Evolutionary conservation across 225 moss, liverwort and hornwort genomes (phyloP).

Genomic region (Physcomitrellopsis africana): DNA sequence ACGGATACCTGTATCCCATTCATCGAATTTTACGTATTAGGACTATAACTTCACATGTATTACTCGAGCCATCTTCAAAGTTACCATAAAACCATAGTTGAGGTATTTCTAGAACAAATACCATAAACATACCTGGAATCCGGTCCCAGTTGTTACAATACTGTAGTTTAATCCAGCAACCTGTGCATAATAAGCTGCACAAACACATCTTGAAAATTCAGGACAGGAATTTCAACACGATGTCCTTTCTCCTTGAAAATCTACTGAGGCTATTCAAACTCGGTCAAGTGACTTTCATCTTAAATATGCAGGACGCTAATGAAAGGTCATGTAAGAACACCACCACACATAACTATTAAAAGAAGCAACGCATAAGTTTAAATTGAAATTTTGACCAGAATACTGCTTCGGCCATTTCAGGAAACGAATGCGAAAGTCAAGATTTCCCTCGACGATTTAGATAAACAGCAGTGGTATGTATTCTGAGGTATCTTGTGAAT

Average conservation of each 20-base stretch:
- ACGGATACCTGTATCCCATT: slow-evolving; percentile 58
- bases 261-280: background rate
- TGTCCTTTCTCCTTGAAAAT: background rate
- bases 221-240: background rate
- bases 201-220: slow-evolving; percentile 8
- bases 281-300: background rate
- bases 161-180: slow-evolving; percentile 78
- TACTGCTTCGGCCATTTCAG: background rate
- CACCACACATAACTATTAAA: background rate
- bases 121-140: slow-evolving; percentile 57
- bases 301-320: background rate
- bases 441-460: background rate
- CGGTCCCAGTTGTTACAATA: slow-evolving; percentile 58
- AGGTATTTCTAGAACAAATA: slow-evolving; percentile 3
- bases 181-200: slow-evolving; percentile 80
- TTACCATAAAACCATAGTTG: background rate
- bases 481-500: background rate
- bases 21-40: slow-evolving; percentile 4
- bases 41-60: background rate
- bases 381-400: background rate
- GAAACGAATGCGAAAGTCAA: background rate
- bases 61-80: background rate
- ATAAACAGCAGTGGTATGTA: background rate
- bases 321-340: background rate
- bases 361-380: background rate